These are phyloP conservation scores for Mycena belliarum DNA, from an alignment of 768 basidiomycete species.

Conservation along the genomic window DNA sequence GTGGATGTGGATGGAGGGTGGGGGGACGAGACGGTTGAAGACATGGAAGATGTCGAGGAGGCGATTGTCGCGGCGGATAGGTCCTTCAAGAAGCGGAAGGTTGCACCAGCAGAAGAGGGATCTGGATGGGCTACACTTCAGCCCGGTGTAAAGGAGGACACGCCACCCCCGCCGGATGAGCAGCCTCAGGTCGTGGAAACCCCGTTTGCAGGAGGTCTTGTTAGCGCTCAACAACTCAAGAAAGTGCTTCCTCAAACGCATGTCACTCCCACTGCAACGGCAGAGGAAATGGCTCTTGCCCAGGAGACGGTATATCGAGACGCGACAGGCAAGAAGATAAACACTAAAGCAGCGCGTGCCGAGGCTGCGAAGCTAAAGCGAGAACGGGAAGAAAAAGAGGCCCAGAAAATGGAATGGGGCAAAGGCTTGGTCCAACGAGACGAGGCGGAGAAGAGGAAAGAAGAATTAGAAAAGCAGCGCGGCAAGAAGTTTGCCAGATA, in stretches of 20 bases:
- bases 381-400: constrained; percentile 83
- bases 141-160: constrained; percentile 52
- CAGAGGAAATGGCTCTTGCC: constrained; percentile 59
- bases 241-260: constrained; percentile 53
- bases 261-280: constrained; percentile 39
- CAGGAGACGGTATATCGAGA: constrained; percentile 97
- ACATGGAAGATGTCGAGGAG: constrained; percentile 60
- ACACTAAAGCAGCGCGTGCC: constrained; percentile 80
- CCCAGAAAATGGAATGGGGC: constrained; percentile 96
- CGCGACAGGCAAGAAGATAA: constrained; percentile 82
- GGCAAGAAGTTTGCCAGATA: constrained; percentile 70
- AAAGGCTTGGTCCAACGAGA: constrained; percentile 92
- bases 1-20: constrained; percentile 77
- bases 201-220: constrained; percentile 72
- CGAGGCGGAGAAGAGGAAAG: constrained; percentile 65
- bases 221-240: constrained; percentile 75
- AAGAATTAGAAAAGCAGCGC: constrained; percentile 69
- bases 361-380: constrained; percentile 82
- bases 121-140: constrained; percentile 72
- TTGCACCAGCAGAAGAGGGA: constrained; percentile 39
- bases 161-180: constrained; percentile 66
- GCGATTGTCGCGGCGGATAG: constrained; percentile 75
- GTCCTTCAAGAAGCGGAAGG: constrained; percentile 74
- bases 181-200: constrained; percentile 58
- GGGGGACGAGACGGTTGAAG: constrained; percentile 51